These are phyloP conservation scores for carrot (Daucus carota) DNA, from an alignment of 129 eudicot species.

Conservation along the genomic window DNA sequence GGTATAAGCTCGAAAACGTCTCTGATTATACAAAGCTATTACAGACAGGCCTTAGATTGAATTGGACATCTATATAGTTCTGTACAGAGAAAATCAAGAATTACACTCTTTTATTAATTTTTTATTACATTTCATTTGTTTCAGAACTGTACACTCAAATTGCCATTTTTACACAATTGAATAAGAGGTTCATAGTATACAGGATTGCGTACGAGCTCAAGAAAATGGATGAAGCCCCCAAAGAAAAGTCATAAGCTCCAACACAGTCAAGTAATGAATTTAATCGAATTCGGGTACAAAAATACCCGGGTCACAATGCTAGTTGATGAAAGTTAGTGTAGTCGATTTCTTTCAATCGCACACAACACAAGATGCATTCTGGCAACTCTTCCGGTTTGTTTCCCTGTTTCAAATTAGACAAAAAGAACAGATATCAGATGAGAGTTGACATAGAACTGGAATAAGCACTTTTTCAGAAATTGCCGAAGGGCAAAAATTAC, in stretches of 20 bases:
- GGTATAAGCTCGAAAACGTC: background rate
- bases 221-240: conserved; percentile 3
- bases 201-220: background rate
- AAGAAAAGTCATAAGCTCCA: background rate
- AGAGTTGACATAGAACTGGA: background rate
- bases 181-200: background rate
- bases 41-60: background rate
- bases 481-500: conserved; percentile 17
- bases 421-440: background rate
- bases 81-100: background rate
- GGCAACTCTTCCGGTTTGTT: conserved; percentile 89
- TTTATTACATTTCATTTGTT: background rate
- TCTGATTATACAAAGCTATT: background rate
- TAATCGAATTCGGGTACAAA: background rate
- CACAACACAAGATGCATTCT: conserved; percentile 85
- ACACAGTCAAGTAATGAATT: background rate
- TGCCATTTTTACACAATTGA: conserved; percentile 5
- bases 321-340: conserved; percentile 64
- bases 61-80: background rate
- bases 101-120: background rate
- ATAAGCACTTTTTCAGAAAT: background rate
- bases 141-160: conserved; percentile 9
- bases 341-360: conserved; percentile 73
- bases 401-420: conserved; percentile 42
- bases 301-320: conserved; percentile 14